Evolutionary conservation across 495 filamentous ascomycete genomes (phyloP).

Genomic region (Cairneyella variabilis): DNA sequence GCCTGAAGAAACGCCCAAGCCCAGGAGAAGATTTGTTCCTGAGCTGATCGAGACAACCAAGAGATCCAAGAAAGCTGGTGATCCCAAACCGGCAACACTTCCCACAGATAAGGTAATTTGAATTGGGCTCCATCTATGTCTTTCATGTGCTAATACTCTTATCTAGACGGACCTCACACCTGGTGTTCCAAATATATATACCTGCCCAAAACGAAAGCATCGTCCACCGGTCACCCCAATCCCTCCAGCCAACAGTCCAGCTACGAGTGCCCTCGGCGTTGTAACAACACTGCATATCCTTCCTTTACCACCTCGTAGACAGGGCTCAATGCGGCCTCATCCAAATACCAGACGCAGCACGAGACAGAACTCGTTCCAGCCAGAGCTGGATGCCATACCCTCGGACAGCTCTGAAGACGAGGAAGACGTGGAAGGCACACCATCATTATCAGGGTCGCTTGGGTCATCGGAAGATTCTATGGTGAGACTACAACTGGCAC

Average conservation of each 20-base stretch:
- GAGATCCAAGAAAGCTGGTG: slow-evolving; percentile 48
- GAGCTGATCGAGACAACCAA: slow-evolving; percentile 67
- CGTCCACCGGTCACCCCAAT: slow-evolving; percentile 24
- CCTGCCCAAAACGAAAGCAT: slow-evolving; percentile 35
- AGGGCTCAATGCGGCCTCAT: slow-evolving; percentile 35
- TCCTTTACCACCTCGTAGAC: slow-evolving; percentile 23
- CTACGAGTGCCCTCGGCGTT: neutral
- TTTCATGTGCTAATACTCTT: slow-evolving; percentile 4
- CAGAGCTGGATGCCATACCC: slow-evolving; percentile 35
- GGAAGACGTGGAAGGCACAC: slow-evolving; percentile 27
- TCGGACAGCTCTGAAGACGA: slow-evolving; percentile 29
- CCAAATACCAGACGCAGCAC: slow-evolving; percentile 36
- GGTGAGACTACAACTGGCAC: slow-evolving; percentile 45
- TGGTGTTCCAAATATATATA: slow-evolving; percentile 54
- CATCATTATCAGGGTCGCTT: slow-evolving; percentile 52
- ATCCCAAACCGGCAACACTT: slow-evolving; percentile 45
- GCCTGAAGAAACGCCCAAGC: slow-evolving; percentile 25
- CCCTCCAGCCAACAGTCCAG: slow-evolving; percentile 7
- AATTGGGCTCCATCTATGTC: neutral
- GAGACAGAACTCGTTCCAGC: slow-evolving; percentile 34
- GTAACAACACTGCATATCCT: slow-evolving; percentile 6
- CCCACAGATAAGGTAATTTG: slow-evolving; percentile 41
- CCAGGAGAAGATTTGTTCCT: slow-evolving; percentile 51
- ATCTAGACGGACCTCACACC: slow-evolving; percentile 50
- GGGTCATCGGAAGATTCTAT: slow-evolving; percentile 48